Evolutionary conservation across 768 basidiomycete species (phyloP).

Genomic region (Mycena filopes): DNA sequence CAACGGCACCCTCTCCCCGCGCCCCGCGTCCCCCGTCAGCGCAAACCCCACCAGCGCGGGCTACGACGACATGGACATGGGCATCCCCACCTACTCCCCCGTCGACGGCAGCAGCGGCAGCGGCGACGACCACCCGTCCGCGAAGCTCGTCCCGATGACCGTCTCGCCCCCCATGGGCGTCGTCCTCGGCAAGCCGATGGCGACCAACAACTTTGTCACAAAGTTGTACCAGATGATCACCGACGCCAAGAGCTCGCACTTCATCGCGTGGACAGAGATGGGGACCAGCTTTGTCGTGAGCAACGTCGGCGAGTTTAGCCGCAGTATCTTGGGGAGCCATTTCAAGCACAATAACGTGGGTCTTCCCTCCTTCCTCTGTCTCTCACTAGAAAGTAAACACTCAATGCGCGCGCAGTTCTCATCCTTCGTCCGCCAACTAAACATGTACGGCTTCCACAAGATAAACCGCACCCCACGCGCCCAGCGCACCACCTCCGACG

Average conservation of each 20-base stretch:
- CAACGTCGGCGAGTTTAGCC: conserved; percentile 87
- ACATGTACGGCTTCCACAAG: conserved; percentile 98
- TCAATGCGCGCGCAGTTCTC: conserved; percentile 70
- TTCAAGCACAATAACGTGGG: conserved; percentile 92
- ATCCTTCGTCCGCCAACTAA: conserved; percentile 93
- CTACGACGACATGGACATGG: conserved; percentile 72
- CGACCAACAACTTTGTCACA: conserved; percentile 86
- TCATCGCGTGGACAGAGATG: conserved; percentile 85
- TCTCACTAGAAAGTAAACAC: background rate
- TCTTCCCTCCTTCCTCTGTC: conserved; percentile 27
- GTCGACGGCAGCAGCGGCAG: conserved; percentile 62
- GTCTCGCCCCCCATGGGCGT: conserved; percentile 57
- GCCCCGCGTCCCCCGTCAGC: conserved; percentile 25
- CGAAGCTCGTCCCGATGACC: conserved; percentile 19
- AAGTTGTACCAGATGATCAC: conserved; percentile 94
- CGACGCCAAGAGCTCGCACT: conserved; percentile 81
- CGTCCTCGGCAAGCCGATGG: conserved; percentile 72
- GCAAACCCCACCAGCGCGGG: conserved; percentile 42
- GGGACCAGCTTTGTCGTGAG: conserved; percentile 89
- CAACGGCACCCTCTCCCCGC: conserved; percentile 49
- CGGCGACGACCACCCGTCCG: conserved; percentile 30
- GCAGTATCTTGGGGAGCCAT: conserved; percentile 85
- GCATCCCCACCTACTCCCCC: conserved; percentile 51
- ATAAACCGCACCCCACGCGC: conserved; percentile 91
- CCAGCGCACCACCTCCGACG: conserved; percentile 81